Evolutionary conservation across 768 basidiomycete species (phyloP).

Genomic region (Pisolithus microcarpus): DNA sequence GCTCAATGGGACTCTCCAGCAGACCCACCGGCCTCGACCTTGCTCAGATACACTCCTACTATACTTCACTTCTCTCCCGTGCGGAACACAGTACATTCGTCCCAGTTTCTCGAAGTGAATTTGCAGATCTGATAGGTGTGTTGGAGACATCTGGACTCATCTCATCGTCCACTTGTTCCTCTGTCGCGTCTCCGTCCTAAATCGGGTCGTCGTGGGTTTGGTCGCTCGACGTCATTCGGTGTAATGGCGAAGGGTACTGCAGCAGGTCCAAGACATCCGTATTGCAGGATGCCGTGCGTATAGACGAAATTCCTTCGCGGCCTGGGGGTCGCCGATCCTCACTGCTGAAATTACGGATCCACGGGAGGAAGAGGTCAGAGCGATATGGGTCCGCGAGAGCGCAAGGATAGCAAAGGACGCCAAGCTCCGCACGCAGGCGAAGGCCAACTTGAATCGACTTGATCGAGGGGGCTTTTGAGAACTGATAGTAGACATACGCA

Average conservation of each 20-base stretch:
- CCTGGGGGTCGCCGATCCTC: slow-evolving; percentile 39
- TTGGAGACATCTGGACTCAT: slow-evolving; percentile 70
- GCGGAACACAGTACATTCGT: slow-evolving; percentile 48
- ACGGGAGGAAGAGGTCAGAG: slow-evolving; percentile 37
- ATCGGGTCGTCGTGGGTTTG: slow-evolving; percentile 45
- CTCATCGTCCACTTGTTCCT: slow-evolving; percentile 25
- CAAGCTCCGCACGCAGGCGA: slow-evolving; percentile 9
- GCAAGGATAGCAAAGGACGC: slow-evolving; percentile 32
- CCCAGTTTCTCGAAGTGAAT: slow-evolving; percentile 69
- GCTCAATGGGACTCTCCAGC: slow-evolving; percentile 26
- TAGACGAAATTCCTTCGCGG: slow-evolving; percentile 68
- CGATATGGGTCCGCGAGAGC: slow-evolving; percentile 37
- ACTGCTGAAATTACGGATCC: slow-evolving; percentile 24
- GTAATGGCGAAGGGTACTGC: slow-evolving; percentile 18
- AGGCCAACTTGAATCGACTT: not conserved
- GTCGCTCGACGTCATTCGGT: slow-evolving; percentile 55
- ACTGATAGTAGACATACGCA: not conserved
- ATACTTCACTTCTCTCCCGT: slow-evolving; percentile 50
- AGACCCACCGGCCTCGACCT: slow-evolving; percentile 43
- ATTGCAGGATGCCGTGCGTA: slow-evolving; percentile 57
- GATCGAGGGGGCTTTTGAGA: not conserved
- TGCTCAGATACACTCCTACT: slow-evolving; percentile 58
- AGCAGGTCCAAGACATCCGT: slow-evolving; percentile 38
- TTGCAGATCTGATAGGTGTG: slow-evolving; percentile 61
- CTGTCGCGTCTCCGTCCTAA: slow-evolving; percentile 35